phyloP scores from a whole-genome alignment of 2,329 filamentous ascomycete species.

The Phialophora verrucosa region DNA sequence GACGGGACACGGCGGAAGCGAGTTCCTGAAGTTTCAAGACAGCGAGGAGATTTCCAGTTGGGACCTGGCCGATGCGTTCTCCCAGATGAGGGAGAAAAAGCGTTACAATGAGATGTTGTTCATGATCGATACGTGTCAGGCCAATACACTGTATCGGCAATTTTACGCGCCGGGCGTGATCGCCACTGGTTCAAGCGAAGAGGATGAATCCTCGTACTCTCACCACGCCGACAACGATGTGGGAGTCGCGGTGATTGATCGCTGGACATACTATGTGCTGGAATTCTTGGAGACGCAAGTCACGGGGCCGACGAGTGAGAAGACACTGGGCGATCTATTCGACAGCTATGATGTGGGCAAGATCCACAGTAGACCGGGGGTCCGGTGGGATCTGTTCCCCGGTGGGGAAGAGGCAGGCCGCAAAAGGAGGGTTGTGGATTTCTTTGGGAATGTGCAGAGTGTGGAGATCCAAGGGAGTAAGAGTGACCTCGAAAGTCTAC shows the following conservation, averaged over 20 bases:
- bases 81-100: constrained; percentile 99
- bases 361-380: constrained; percentile 90
- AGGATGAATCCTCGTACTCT: constrained; percentile 95
- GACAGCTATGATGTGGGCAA: constrained; percentile 94
- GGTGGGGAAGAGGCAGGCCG: constrained; percentile 80
- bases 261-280: constrained; percentile 98
- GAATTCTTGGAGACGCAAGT: constrained; percentile 94
- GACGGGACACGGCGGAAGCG: constrained; percentile 97
- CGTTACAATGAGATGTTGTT: constrained; percentile 98
- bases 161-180: constrained; percentile 99
- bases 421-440: constrained; percentile 86
- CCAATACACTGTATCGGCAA: constrained; percentile 98
- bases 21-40: constrained; percentile 98
- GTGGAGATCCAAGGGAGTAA: constrained; percentile 79
- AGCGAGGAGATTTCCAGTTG: constrained; percentile 96
- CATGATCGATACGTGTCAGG: constrained; percentile 99
- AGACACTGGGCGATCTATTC: constrained; percentile 91
- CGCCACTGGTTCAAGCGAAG: constrained; percentile 92
- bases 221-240: constrained; percentile 99
- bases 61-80: constrained; percentile 94
- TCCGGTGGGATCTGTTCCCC: constrained; percentile 92
- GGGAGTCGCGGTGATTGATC: constrained; percentile 95
- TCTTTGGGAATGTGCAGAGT: constrained; percentile 97
- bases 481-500: constrained; percentile 59
- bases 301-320: constrained; percentile 81